A percentile compares a stretch with the other conserved stretches of the same genome.
phyloP scores from a whole-genome alignment of 208 protist species.

The Tritrichomonas musculus region DNA sequence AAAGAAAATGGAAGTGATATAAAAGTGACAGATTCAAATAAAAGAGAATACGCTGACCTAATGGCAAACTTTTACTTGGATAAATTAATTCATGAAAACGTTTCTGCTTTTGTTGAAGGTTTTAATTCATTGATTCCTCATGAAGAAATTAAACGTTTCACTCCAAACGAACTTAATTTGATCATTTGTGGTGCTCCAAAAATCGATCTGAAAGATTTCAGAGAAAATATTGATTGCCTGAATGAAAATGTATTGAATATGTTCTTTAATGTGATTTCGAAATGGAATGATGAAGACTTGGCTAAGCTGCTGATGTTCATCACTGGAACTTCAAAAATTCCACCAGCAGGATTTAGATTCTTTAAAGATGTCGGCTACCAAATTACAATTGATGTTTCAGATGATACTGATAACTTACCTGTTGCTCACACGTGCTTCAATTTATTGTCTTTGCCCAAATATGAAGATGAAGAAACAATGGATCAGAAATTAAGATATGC shows the following conservation, averaged over 20 bases:
- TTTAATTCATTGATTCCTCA: constrained; percentile 88
- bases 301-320: constrained; percentile 92
- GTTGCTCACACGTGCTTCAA: constrained; percentile 91
- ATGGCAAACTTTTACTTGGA: constrained; percentile 80
- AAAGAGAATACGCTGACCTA: constrained; percentile 85
- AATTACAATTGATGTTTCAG: constrained; percentile 38
- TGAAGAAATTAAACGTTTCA: constrained; percentile 78
- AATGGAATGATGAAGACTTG: constrained; percentile 67
- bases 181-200: constrained; percentile 90
- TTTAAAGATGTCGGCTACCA: constrained; percentile 55
- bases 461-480: constrained; percentile 64
- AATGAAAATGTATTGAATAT: constrained; percentile 73
- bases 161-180: constrained; percentile 88
- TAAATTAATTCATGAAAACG: constrained; percentile 77
- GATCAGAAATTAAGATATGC: constrained; percentile 46
- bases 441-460: constrained; percentile 82
- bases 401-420: constrained; percentile 65
- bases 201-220: constrained; percentile 85
- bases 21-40: constrained; percentile 85
- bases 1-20: constrained; percentile 74
- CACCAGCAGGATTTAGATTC: constrained; percentile 86
- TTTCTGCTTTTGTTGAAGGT: constrained; percentile 80
- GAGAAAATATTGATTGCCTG: constrained; percentile 77
- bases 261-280: constrained; percentile 84
- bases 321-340: constrained; percentile 90